Conservation (phyloP, 371 early-diverging fungal genomes). For the Sanchytrium tribonematis region DNA sequence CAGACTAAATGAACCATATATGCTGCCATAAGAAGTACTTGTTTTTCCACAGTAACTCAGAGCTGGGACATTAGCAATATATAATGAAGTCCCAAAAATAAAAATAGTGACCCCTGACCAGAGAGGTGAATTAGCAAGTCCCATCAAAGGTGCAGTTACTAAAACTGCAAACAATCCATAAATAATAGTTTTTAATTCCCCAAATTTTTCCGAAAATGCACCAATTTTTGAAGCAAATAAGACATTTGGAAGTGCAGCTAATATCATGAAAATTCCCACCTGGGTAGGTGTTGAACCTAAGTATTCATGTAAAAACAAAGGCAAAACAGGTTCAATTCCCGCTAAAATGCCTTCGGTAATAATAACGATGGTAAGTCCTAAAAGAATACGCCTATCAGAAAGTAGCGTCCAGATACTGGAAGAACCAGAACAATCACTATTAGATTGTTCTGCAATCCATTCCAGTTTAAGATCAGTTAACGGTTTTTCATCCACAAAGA, state of each 20-base stretch:
- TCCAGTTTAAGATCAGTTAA: not conserved
- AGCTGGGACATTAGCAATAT: not conserved
- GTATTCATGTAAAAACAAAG: not conserved
- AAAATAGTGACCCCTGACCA: not conserved
- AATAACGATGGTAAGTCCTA: not conserved
- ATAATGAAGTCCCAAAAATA: not conserved
- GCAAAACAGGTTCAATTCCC: not conserved
- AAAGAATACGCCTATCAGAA: not conserved
- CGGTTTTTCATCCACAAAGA: not conserved
- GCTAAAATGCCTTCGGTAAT: not conserved
- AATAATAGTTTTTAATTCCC: not conserved
- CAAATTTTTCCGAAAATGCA: not conserved
- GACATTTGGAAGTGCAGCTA: not conserved
- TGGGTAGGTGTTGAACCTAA: not conserved
- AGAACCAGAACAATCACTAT: not conserved
- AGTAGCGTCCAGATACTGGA: not conserved
- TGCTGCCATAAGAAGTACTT: not conserved
- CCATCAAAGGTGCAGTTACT: not conserved
- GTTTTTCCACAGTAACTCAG: not conserved
- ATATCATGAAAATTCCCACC: not conserved
- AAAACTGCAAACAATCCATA: not conserved
- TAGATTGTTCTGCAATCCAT: not conserved
- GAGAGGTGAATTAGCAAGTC: not conserved
- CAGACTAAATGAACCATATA: not conserved
- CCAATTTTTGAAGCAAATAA: conserved; percentile 1